Percentiles rank a stretch among this genome's conserved stretches.
These are phyloP conservation scores for Clausena lansium DNA, from an alignment of 345 rosid species.

Conservation along the genomic window DNA sequence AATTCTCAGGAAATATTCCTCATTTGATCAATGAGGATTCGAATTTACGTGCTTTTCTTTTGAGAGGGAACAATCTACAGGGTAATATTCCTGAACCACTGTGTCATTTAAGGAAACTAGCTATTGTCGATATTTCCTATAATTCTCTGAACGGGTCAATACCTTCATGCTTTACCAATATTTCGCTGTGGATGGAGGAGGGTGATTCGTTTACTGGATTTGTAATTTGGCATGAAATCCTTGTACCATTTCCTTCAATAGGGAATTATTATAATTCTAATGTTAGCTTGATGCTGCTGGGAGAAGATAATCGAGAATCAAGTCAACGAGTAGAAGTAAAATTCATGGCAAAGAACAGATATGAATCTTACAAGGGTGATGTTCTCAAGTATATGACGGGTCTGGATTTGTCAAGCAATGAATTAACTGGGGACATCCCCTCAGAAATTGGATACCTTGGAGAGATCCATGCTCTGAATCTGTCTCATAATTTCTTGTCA, in stretches of 20 bases:
- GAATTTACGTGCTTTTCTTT: not conserved
- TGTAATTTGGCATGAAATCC: no score
- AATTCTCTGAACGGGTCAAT: not conserved
- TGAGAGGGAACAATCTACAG: not conserved
- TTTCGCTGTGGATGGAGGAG: no score
- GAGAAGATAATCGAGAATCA: no score
- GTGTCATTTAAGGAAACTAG: not conserved
- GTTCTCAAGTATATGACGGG: not conserved
- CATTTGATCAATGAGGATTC: not conserved
- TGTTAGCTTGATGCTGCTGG: not conserved
- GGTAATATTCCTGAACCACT: not conserved
- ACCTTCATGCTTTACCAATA: not conserved
- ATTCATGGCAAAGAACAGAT: constrained; percentile 20
- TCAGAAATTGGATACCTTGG: constrained; percentile 18
- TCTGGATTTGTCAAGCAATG: constrained; percentile 27
- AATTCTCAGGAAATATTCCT: not conserved
- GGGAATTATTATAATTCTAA: not conserved
- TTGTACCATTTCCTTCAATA: no score
- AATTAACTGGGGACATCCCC: constrained; percentile 21
- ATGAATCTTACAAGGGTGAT: constrained; percentile 17
- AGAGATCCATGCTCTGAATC: constrained; percentile 20
- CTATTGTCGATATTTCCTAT: constrained; percentile 5
- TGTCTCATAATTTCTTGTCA: constrained; percentile 16
- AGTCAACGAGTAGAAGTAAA: not conserved
- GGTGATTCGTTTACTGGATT: not conserved